Conservation (phyloP, 257 asterid species). For the Phtheirospermum japonicum region DNA sequence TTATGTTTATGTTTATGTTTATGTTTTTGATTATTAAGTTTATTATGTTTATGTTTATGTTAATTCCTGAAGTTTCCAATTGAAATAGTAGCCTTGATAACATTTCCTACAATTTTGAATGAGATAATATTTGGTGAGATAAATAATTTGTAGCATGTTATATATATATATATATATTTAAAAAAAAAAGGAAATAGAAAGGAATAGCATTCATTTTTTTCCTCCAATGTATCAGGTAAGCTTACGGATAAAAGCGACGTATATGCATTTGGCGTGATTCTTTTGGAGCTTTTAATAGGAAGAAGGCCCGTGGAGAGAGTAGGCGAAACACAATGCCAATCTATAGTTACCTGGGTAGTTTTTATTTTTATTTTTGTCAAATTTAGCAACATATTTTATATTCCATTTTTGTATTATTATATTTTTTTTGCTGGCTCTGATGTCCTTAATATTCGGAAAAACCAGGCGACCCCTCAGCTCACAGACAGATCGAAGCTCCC, state of each 20-base stretch:
- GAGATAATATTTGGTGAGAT: too few species aligned
- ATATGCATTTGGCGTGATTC: slow-evolving; percentile 77
- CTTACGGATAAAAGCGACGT: slow-evolving; percentile 85
- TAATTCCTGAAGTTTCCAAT: too few species aligned
- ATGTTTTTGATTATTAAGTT: too few species aligned
- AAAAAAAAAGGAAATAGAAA: too few species aligned
- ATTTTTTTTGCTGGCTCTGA: background rate
- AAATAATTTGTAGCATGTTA: too few species aligned
- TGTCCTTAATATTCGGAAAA: background rate
- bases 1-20: too few species aligned
- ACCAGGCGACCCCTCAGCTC: slow-evolving; percentile 97
- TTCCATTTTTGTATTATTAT: background rate
- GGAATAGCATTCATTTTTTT: background rate
- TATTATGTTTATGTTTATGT: too few species aligned
- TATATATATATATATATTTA: too few species aligned
- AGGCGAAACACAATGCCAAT: slow-evolving; percentile 52
- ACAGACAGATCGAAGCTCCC: slow-evolving; percentile 92
- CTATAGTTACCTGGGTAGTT: slow-evolving; percentile 70
- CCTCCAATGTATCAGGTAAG: slow-evolving; percentile 47
- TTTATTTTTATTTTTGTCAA: background rate
- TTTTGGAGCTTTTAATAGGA: slow-evolving; percentile 69
- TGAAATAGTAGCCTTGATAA: too few species aligned
- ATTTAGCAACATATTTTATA: too few species aligned
- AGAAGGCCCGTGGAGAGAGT: slow-evolving; percentile 58
- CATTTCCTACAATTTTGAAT: too few species aligned